Percentiles rank a stretch among this genome's conserved stretches.
These are phyloP conservation scores for Sporothrix pallida DNA, from an alignment of 2,329 filamentous ascomycete species.

Conservation along the genomic window DNA sequence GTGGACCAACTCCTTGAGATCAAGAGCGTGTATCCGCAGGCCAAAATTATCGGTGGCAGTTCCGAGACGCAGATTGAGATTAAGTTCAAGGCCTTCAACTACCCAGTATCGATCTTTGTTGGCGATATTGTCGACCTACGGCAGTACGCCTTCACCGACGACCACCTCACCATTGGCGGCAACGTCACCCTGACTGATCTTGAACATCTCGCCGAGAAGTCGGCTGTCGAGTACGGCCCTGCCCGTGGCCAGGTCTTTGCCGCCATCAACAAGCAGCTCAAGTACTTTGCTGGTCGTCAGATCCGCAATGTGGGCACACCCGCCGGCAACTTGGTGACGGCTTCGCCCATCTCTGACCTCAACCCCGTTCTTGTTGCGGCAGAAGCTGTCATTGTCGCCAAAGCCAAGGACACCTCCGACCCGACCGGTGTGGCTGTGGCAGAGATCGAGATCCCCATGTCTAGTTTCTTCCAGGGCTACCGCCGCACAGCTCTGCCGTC, in stretches of 20 bases:
- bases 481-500: conserved; percentile 79
- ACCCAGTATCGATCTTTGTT: conserved; percentile 87
- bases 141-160: conserved; percentile 78
- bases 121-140: conserved; percentile 90
- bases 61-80: conserved; percentile 98
- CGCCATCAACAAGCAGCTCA: conserved; percentile 92
- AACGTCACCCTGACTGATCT: conserved; percentile 93
- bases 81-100: conserved; percentile 95
- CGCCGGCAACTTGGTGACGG: conserved; percentile 91
- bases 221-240: conserved; percentile 77
- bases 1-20: conserved; percentile 88
- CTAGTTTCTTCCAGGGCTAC: conserved; percentile 90
- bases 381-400: conserved; percentile 80
- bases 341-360: conserved; percentile 93
- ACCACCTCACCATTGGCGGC: conserved; percentile 88
- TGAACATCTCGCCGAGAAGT: conserved; percentile 80
- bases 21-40: conserved; percentile 80
- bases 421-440: neutral
- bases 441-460: conserved; percentile 87
- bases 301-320: conserved; percentile 98
- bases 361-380: conserved; percentile 93
- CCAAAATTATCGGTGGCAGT: conserved; percentile 94
- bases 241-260: conserved; percentile 77
- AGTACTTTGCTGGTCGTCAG: conserved; percentile 92
- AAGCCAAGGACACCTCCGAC: conserved; percentile 64